phyloP scores from a whole-genome alignment of 139 green algal species.

The Choricystis sp. region DNA sequence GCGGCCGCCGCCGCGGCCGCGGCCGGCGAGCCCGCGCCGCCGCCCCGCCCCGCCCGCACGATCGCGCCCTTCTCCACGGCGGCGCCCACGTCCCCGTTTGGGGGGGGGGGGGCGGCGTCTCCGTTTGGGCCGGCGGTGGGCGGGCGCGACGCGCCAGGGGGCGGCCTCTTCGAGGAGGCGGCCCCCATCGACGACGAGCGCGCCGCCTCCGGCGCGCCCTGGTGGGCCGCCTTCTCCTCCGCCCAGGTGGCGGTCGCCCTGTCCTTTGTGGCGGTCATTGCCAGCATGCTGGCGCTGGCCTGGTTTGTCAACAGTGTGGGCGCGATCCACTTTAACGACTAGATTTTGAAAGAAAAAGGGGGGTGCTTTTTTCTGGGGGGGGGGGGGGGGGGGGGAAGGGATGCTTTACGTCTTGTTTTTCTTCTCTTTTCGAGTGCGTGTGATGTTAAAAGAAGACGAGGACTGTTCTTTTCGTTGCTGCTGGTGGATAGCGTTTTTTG shows the following conservation, averaged over 20 bases:
- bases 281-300: constrained; percentile 60
- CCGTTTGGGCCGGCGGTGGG: not conserved
- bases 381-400: too few relatives aligned
- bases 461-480: too few relatives aligned
- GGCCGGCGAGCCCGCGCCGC: not conserved
- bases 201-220: not conserved
- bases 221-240: constrained; percentile 1
- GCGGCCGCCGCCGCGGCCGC: not conserved
- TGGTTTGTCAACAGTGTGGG: constrained; percentile 44
- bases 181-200: not conserved
- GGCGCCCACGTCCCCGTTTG: not conserved
- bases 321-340: constrained; percentile 43
- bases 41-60: not conserved
- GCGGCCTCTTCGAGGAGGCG: not conserved
- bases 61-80: not conserved
- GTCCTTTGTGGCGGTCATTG: constrained; percentile 56
- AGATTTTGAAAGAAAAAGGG: too few relatives aligned
- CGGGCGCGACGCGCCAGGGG: too few relatives aligned
- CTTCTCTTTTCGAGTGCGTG: too few relatives aligned
- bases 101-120: too few relatives aligned
- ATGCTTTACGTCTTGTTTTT: too few relatives aligned
- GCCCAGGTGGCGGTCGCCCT: constrained; percentile 32
- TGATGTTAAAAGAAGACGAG: too few relatives aligned
- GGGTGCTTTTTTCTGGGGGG: too few relatives aligned
- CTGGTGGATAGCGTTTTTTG: too few relatives aligned